Conservation (phyloP, 176 grass and related monocot genomes). For the Musa troglodytarum region DNA sequence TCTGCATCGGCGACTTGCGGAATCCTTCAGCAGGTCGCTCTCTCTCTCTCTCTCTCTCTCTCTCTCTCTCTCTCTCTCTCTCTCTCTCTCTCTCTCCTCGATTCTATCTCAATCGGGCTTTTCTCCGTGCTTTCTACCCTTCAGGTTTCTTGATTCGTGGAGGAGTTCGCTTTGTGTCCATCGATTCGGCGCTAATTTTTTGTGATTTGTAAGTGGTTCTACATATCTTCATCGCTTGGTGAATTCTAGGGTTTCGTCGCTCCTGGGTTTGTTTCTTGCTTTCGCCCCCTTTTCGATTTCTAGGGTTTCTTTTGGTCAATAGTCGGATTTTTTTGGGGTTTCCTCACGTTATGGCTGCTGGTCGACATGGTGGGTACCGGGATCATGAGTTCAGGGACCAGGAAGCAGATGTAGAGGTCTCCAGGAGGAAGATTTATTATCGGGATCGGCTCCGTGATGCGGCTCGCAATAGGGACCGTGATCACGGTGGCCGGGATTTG, state of each 20-base stretch:
- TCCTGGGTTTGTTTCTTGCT: not conserved
- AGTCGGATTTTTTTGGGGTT: not conserved
- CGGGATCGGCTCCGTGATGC: constrained; percentile 4
- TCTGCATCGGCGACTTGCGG: not conserved
- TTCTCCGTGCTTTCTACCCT: not conserved
- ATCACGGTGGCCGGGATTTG: not conserved
- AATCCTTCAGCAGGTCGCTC: not conserved
- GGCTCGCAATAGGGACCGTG: not conserved
- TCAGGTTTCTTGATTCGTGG: not conserved
- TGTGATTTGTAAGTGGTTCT: not conserved
- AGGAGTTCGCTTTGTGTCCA: not conserved
- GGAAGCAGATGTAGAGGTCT: not conserved
- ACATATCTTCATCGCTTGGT: not conserved
- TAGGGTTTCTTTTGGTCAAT: not conserved
- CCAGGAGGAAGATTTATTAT: constrained; percentile 8
- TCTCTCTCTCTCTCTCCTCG: not conserved
- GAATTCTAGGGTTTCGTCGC: not conserved
- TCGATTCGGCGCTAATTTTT: not conserved
- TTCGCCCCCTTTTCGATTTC: not conserved
- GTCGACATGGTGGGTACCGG: constrained; percentile 11
- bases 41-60: not conserved
- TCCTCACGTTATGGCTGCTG: constrained; percentile 4
- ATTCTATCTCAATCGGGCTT: not conserved
- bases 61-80: not conserved
- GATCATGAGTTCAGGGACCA: constrained; percentile 10